phyloP scores from a whole-genome alignment of 352 stramenopile genomes.

The Phytophthora boehmeriae region DNA sequence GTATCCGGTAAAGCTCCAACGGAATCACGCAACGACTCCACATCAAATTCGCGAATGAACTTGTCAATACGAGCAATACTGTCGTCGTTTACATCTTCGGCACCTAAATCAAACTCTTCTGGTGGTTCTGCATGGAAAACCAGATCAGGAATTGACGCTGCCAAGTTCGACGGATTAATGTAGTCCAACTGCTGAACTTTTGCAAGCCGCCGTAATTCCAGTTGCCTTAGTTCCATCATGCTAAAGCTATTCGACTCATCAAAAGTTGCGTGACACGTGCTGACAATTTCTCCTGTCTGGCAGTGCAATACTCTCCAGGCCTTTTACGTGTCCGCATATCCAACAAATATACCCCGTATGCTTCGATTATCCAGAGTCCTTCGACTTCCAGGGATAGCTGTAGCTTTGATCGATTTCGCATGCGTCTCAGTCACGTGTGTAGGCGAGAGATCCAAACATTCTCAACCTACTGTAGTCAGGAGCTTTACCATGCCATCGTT shows the following conservation, averaged over 20 bases:
- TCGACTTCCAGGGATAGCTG: not conserved
- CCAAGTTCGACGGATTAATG: not conserved
- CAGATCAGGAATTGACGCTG: not conserved
- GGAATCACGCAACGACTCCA: constrained; percentile 8
- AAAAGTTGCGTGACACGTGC: not conserved
- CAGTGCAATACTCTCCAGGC: not conserved
- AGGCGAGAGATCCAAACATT: constrained; percentile 19
- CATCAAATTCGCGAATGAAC: constrained; percentile 15
- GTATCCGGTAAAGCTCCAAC: constrained; percentile 1
- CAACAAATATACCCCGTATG: constrained; percentile 9
- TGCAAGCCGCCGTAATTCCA: not conserved
- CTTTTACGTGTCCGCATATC: not conserved
- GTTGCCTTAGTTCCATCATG: not conserved
- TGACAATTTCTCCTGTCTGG: not conserved
- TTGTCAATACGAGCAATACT: not conserved
- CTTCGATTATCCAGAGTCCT: constrained; percentile 12
- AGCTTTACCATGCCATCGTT: constrained; percentile 9
- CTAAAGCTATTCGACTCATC: not conserved
- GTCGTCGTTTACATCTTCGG: not conserved
- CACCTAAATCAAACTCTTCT: not conserved
- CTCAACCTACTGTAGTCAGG: constrained; percentile 14
- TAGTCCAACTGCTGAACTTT: not conserved
- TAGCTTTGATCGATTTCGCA: not conserved
- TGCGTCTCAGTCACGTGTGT: constrained; percentile 6
- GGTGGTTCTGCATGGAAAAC: not conserved